A percentile compares a stretch with the other conserved stretches of the same genome.
These are phyloP conservation scores for Penicillium psychrofluorescens DNA, from an alignment of 495 filamentous ascomycete genomes.

Conservation along the genomic window DNA sequence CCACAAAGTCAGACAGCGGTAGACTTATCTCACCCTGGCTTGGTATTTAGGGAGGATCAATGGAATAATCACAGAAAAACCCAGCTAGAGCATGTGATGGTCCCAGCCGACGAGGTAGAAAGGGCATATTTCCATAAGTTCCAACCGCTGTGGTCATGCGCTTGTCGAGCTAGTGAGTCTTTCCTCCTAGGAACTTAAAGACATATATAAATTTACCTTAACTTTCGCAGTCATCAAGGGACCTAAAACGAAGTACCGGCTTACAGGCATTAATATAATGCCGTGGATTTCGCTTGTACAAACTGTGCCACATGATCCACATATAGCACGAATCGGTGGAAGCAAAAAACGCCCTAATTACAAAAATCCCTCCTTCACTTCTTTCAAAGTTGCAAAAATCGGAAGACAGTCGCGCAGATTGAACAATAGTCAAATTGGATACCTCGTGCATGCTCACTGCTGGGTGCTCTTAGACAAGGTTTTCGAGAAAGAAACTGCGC, in stretches of 20 bases:
- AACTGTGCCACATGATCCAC: background rate
- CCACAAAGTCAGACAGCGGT: no score
- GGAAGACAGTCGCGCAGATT: background rate
- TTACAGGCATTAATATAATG: slow-evolving; percentile 1
- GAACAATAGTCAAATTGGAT: background rate
- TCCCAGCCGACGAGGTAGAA: slow-evolving; percentile 2
- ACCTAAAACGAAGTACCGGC: background rate
- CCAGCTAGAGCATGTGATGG: background rate
- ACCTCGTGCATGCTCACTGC: slow-evolving; percentile 2
- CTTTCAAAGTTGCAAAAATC: slow-evolving; percentile 1
- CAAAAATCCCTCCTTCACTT: background rate
- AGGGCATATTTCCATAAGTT: background rate
- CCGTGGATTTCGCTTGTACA: background rate
- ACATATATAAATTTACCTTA: background rate
- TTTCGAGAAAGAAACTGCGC: background rate
- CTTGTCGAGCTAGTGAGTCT: slow-evolving; percentile 2
- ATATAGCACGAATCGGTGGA: slow-evolving; percentile 1
- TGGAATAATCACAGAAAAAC: slow-evolving; percentile 1
- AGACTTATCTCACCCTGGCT: no score
- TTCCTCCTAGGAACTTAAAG: no score
- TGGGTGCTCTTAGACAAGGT: slow-evolving; percentile 1
- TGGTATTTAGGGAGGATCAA: background rate
- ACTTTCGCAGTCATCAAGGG: slow-evolving; percentile 1
- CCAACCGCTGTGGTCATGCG: background rate
- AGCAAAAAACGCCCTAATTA: background rate